Percentiles rank a stretch among this genome's conserved stretches.
Conservation (phyloP, 805 yeast genomes). For the Kodamaea laetipori region DNA sequence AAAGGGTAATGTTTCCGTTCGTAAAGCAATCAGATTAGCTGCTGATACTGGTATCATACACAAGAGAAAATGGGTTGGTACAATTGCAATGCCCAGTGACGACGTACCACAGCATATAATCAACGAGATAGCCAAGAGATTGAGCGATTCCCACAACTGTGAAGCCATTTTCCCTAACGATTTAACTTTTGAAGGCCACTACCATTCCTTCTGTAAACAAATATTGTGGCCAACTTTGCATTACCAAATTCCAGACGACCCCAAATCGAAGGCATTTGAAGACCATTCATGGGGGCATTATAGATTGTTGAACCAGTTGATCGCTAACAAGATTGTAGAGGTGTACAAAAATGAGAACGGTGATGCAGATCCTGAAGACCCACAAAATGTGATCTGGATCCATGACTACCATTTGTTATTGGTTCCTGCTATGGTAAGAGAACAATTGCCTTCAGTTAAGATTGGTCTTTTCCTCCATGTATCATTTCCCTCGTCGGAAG, state of each 20-base stretch:
- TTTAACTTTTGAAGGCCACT: constrained; percentile 83
- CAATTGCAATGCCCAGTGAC: constrained; percentile 89
- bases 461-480: constrained; percentile 93
- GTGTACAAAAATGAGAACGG: constrained; percentile 53
- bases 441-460: constrained; percentile 73
- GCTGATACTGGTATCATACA: constrained; percentile 34
- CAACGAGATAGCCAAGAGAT: constrained; percentile 49
- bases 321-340: constrained; percentile 75
- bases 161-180: constrained; percentile 76
- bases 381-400: constrained; percentile 78
- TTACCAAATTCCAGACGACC: constrained; percentile 94
- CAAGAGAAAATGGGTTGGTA: constrained; percentile 78
- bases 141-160: constrained; percentile 53
- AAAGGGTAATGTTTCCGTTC: constrained; percentile 86
- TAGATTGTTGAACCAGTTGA: constrained; percentile 66
- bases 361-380: constrained; percentile 35
- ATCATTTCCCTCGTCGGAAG: constrained; percentile 94
- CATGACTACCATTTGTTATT: constrained; percentile 91
- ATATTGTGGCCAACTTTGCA: constrained; percentile 94
- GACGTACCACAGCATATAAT: constrained; percentile 62
- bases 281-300: constrained; percentile 93
- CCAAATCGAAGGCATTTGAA: constrained; percentile 91
- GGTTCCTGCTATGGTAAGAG: constrained; percentile 82
- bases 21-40: constrained; percentile 77
- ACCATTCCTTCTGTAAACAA: constrained; percentile 88